Evolutionary conservation across 164 flowering plant genomes (phyloP), one percentile per base, ranked within the genome.

Genomic region (Vitis amurensis): DNA sequence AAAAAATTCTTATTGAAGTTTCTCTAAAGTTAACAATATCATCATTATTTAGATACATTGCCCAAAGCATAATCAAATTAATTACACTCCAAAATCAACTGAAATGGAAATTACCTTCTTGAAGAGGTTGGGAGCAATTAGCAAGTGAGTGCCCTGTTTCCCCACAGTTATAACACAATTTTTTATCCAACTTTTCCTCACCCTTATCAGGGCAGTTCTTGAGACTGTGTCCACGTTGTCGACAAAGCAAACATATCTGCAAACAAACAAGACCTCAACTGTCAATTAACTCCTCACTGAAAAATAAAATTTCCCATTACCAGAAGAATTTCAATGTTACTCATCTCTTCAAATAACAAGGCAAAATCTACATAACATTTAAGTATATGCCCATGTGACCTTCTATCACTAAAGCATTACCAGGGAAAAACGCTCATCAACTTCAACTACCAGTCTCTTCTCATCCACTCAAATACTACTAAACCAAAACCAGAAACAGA

Each of bases 91-190:
- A 44, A 57, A 11, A 59, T 19, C 5, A 10, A 59, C 10, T 55
- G 15, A 48, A 10, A 48, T 6, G 15, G 17, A 17, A 58, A 19
- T 61, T 87, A 95, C 99, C 99, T 68, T 91, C 93, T 86, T 93
- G 79, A 77, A 85, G 83, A 72, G 98, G 97, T 16, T 81, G 77
- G 9, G 91, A 76, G 63, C 99, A 93, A 2, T 74, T 76, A 29
- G 86, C 76, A 19, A 95, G 89, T 55, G 96, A 75, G 83, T 95
- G 99, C 55, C 94, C 92, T 60, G 75, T 66, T 64, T 81, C 86
- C 44, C 98, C 99, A 68, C 99, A 95, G 67, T 95, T 95, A 68
- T 93, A 95, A 71, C 99, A 95, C 64, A 80, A 71, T 76, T 89
- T 92, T 55, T 77, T 80, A 15, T 83, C 90, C 23, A 51, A 37